phyloP scores from a whole-genome alignment of 2,329 filamentous ascomycete species.

The Grosmannia clavigera region DNA sequence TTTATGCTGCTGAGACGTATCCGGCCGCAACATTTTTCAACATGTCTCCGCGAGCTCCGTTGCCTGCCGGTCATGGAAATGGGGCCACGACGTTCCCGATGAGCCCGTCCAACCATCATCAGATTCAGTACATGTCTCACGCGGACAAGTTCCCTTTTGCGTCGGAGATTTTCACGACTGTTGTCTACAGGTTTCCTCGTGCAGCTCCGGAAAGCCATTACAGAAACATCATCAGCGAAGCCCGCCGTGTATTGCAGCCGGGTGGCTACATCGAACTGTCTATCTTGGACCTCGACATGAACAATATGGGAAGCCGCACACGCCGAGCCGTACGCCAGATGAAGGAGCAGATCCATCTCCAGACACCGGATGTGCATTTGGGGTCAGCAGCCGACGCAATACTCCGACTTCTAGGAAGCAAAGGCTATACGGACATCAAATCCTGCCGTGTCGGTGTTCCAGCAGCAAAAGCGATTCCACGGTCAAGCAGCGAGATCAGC shows the following conservation, averaged over 20 bases:
- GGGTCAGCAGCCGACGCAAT: conserved; percentile 48
- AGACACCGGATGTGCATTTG: conserved; percentile 47
- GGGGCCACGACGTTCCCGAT: conserved; percentile 35
- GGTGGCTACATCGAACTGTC: conserved; percentile 70
- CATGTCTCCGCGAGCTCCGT: conserved; percentile 46
- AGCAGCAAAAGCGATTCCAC: conserved; percentile 40
- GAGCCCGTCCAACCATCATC: conserved; percentile 59
- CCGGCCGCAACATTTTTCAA: conserved; percentile 66
- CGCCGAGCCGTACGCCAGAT: conserved; percentile 56
- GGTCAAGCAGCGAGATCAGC: conserved; percentile 13
- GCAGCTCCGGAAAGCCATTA: conserved; percentile 57
- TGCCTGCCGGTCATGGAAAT: conserved; percentile 30
- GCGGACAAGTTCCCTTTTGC: conserved; percentile 61
- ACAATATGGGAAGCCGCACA: conserved; percentile 66
- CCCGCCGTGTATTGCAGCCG: conserved; percentile 64
- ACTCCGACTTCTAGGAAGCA: conserved; percentile 52
- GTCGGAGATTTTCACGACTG: conserved; percentile 59
- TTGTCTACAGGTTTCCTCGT: conserved; percentile 66
- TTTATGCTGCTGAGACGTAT: conserved; percentile 73
- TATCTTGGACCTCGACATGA: conserved; percentile 66
- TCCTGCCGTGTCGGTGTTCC: conserved; percentile 68
- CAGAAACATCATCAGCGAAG: conserved; percentile 59
- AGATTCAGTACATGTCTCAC: conserved; percentile 55
- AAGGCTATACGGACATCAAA: conserved; percentile 61
- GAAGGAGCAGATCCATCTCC: conserved; percentile 56